Percentiles rank a stretch among this genome's conserved stretches.
These are phyloP conservation scores for Coemansia nantahalensis DNA, from an alignment of 192 early-diverging fungal species.

Conservation along the genomic window DNA sequence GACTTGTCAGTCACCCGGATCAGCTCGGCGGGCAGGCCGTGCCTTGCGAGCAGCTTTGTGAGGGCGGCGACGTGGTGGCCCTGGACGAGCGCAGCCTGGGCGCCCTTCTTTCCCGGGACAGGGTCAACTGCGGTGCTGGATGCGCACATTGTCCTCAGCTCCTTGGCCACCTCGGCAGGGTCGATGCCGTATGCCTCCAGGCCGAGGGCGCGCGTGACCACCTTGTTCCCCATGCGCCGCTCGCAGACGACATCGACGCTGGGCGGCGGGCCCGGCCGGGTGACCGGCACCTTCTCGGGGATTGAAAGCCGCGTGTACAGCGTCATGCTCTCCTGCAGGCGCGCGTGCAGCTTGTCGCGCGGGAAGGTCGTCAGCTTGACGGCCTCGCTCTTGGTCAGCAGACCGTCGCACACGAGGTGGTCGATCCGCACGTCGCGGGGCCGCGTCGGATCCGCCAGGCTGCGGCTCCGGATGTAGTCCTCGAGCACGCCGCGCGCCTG, in stretches of 20 bases:
- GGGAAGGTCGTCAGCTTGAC: conserved; percentile 52
- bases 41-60: conserved; percentile 29
- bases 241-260: conserved; percentile 35
- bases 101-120: conserved; percentile 34
- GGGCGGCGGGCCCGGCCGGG: conserved; percentile 32
- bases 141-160: conserved; percentile 37
- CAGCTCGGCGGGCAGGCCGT: conserved; percentile 26
- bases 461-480: conserved; percentile 62
- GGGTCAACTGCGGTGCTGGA: conserved; percentile 45
- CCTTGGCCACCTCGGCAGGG: conserved; percentile 33
- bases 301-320: conserved; percentile 36
- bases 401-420: conserved; percentile 60
- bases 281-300: conserved; percentile 11
- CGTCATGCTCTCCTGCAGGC: conserved; percentile 48
- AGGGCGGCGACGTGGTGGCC: conserved; percentile 43
- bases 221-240: conserved; percentile 51
- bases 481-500: conserved; percentile 60
- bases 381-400: conserved; percentile 69
- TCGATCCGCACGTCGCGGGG: conserved; percentile 66
- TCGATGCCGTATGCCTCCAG: conserved; percentile 42
- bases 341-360: conserved; percentile 58
- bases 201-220: conserved; percentile 39
- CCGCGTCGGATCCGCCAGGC: conserved; percentile 58
- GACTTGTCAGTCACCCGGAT: conserved; percentile 36
- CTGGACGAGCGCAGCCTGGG: conserved; percentile 35